A percentile compares a stretch with the other conserved stretches of the same genome.
phyloP scores from a whole-genome alignment of 208 protist genomes.

The Trypanosoma rangeli region DNA sequence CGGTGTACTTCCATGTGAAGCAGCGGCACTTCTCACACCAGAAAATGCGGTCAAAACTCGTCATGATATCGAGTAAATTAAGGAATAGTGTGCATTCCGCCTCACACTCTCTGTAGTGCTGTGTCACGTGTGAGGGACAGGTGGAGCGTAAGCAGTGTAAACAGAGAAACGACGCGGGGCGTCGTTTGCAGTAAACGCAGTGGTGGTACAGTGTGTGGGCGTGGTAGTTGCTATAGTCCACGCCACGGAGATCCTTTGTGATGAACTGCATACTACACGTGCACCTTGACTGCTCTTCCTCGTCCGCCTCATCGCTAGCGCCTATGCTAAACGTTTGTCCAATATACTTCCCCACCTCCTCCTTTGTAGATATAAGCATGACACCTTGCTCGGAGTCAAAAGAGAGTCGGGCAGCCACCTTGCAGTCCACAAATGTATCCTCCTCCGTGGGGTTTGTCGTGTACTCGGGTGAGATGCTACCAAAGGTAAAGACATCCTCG shows the following conservation, averaged over 20 bases:
- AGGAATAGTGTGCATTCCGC: conserved; percentile 59
- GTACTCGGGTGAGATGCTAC: conserved; percentile 44
- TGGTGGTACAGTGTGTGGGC: conserved; percentile 56
- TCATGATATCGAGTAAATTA: conserved; percentile 78
- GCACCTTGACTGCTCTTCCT: conserved; percentile 31
- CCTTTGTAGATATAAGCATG: conserved; percentile 48
- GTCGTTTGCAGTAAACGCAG: conserved; percentile 55
- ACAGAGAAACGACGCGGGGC: conserved; percentile 69
- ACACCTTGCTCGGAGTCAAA: conserved; percentile 49
- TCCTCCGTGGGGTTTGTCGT: conserved; percentile 38
- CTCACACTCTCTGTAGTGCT: conserved; percentile 42
- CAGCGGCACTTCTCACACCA: conserved; percentile 74
- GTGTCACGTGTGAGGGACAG: conserved; percentile 69
- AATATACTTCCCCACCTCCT: conserved; percentile 61
- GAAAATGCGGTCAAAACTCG: conserved; percentile 73
- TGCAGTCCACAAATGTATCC: conserved; percentile 38
- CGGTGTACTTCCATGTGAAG: conserved; percentile 80
- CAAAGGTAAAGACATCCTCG: conserved; percentile 38
- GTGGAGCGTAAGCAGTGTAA: conserved; percentile 61
- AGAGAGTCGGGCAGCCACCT: conserved; percentile 54
- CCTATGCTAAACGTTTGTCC: not conserved
- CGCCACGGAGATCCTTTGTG: conserved; percentile 42
- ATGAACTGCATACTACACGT: conserved; percentile 50
- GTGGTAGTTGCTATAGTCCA: conserved; percentile 63
- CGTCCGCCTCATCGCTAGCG: not conserved